phyloP scores from a whole-genome alignment of 768 basidiomycete genomes.

The Hypsizygus marmoreus region DNA sequence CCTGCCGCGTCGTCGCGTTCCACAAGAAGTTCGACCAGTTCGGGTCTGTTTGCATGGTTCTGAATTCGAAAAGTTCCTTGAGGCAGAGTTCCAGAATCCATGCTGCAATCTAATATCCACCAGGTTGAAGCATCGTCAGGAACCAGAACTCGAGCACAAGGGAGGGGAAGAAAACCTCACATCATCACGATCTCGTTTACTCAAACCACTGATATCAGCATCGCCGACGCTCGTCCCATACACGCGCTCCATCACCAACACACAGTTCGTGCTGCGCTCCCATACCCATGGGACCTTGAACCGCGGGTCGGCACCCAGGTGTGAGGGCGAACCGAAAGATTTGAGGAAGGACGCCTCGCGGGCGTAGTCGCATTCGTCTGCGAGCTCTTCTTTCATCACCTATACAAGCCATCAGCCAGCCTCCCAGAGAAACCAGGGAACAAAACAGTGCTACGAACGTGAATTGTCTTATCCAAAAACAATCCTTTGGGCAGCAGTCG shows the following conservation, averaged over 20 bases:
- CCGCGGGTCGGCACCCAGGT: slow-evolving; percentile 57
- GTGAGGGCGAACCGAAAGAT: slow-evolving; percentile 53
- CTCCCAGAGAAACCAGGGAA: neutral
- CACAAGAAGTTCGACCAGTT: slow-evolving; percentile 99
- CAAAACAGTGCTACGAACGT: slow-evolving; percentile 38
- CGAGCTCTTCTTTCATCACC: slow-evolving; percentile 88
- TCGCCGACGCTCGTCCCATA: slow-evolving; percentile 82
- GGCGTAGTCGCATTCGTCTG: slow-evolving; percentile 89
- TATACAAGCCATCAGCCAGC: slow-evolving; percentile 23
- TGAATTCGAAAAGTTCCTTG: slow-evolving; percentile 86
- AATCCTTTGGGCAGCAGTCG: slow-evolving; percentile 83
- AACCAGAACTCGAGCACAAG: no score
- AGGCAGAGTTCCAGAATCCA: slow-evolving; percentile 85
- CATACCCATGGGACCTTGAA: slow-evolving; percentile 90
- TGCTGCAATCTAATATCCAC: slow-evolving; percentile 79
- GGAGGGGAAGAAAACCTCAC: slow-evolving; percentile 39
- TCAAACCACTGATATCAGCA: slow-evolving; percentile 50
- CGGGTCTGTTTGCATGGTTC: slow-evolving; percentile 97
- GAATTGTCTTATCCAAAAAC: slow-evolving; percentile 86
- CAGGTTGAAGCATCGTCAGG: no score
- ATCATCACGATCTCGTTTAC: slow-evolving; percentile 68
- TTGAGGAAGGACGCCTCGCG: slow-evolving; percentile 77
- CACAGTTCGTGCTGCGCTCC: slow-evolving; percentile 76
- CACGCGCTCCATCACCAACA: slow-evolving; percentile 90
- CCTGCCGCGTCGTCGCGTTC: slow-evolving; percentile 67